Conservation (phyloP, 208 protist genomes). For the Tetramitus jugosus region DNA sequence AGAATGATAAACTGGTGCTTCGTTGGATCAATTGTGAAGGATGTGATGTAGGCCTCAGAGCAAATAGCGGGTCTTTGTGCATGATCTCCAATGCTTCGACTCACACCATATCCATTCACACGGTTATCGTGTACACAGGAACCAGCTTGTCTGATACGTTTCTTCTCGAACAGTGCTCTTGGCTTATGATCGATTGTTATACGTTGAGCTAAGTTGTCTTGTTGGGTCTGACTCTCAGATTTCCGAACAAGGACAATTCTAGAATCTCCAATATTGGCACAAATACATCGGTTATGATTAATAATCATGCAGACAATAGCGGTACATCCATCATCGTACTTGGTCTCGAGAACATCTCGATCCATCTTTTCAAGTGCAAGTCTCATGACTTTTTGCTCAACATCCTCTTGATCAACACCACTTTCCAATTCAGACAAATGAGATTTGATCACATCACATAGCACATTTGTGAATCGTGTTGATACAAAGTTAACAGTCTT, state of each 20-base stretch:
- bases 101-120: background rate
- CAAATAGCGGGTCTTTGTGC: background rate
- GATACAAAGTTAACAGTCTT: background rate
- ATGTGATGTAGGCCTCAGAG: background rate
- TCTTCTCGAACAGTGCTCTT: background rate
- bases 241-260: background rate
- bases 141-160: background rate
- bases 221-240: no score
- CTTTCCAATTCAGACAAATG: background rate
- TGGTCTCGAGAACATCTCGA: background rate
- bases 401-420: background rate
- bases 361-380: background rate
- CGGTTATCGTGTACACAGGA: background rate
- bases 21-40: background rate
- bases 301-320: background rate
- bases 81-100: background rate
- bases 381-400: background rate
- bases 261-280: background rate
- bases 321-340: background rate
- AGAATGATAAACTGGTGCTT: conserved; percentile 71
- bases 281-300: background rate
- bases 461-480: background rate
- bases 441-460: background rate
- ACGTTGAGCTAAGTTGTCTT: background rate
- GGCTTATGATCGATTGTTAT: background rate